Base-by-base conservation (phyloP, 257 asterid genomes). In the Solanum chaucha region DNA sequence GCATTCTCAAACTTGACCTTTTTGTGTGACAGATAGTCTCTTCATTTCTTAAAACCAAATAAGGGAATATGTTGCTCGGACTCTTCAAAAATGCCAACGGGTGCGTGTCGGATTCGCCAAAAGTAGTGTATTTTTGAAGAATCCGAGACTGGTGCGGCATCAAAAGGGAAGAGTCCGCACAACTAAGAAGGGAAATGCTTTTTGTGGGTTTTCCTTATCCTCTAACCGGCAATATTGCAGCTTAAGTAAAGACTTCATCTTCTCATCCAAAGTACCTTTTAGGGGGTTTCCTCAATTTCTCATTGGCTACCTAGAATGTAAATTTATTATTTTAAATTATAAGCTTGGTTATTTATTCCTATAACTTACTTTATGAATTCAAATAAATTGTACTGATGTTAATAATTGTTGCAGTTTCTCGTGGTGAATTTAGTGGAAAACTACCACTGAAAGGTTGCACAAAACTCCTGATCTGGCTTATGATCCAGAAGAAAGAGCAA, bases 381-480 rank as follows among this genome's bases (percentile, higher is more conserved):
- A 28, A 28, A 38, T 24, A 40, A 6, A 78, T 26, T 64, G 59
- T 71, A 77, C 32, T 48, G 70, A 85, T 55, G 82, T 84, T 83
- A 38, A 86, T 12, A 58, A 38, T 71, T 72, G 59, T 72, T 90
- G 88, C 94, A 95, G 98, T 95, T 90, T 91, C 93, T 77, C 91
- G 92, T 90, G 98, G 98, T 44, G 98, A 93, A 89, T 95, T 90
- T 90, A 74, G 51, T 86, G 97, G 92, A 48, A 91, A 86, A 72
- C 82, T 90, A 88, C 88, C 90, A 83, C 48, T 71, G 40, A 87
- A 70, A 87, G 67, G 86, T 84, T 87, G 74, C 89, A 81, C 19
- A 83, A 87, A 64, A 44, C 90, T 71, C 80, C 32, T 61, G 71
- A 90, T 83, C 87, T 87, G 65, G 88, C 80, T 84, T 89, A 70